Conservation (phyloP, 345 rosid genomes). For the Arabis hirsuta region DNA sequence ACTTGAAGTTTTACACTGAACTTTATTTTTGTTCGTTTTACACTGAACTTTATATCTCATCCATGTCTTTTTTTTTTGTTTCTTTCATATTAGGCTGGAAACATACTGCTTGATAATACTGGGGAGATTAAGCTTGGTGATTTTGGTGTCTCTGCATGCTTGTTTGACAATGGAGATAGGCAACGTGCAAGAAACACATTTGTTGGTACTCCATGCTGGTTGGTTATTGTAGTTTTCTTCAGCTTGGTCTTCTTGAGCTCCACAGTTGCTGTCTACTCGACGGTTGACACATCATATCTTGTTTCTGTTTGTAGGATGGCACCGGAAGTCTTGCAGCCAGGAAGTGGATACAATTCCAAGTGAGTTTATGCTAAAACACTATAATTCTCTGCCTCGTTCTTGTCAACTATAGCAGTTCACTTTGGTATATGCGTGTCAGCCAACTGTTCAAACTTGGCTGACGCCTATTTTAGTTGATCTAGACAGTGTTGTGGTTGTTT, state of each 20-base stretch:
- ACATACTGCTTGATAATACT: conserved; percentile 75
- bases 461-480: conserved; percentile 11
- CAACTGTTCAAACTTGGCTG: not conserved
- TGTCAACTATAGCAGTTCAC: not conserved
- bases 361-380: conserved; percentile 42
- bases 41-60: not conserved
- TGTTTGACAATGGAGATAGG: conserved; percentile 95
- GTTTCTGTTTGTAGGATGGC: conserved; percentile 82
- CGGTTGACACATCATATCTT: conserved; percentile 2
- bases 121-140: conserved; percentile 93
- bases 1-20: not conserved
- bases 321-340: conserved; percentile 98
- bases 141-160: conserved; percentile 96
- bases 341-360: conserved; percentile 96
- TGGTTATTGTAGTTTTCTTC: conserved; percentile 40
- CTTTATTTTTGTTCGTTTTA: not conserved
- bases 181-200: conserved; percentile 95
- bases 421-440: conserved; percentile 5
- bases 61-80: conserved; percentile 1
- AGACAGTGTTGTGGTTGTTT: conserved; percentile 14
- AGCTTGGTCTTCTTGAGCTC: conserved; percentile 7
- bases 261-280: conserved; percentile 14
- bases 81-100: conserved; percentile 75
- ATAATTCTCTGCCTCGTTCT: conserved; percentile 18
- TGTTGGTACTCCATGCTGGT: conserved; percentile 99